Evolutionary conservation across 352 stramenopile genomes (phyloP).

Genomic region (Phytopythium vexans): DNA sequence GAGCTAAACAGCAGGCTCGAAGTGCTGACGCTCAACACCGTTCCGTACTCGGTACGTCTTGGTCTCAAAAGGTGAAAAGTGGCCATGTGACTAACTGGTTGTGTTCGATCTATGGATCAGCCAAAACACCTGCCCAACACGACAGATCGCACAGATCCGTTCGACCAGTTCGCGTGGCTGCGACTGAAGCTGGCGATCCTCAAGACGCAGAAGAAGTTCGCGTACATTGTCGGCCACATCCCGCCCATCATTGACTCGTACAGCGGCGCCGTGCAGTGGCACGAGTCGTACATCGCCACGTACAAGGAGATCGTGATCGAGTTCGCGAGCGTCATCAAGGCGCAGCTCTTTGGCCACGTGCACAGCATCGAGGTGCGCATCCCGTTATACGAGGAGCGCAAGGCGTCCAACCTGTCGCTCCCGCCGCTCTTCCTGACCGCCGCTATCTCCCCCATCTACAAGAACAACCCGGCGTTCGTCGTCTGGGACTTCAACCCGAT

Average conservation of each 20-base stretch:
- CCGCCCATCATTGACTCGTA: slow-evolving; percentile 88
- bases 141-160: slow-evolving; percentile 67
- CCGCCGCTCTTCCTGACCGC: slow-evolving; percentile 77
- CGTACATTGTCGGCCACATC: slow-evolving; percentile 91
- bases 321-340: slow-evolving; percentile 69
- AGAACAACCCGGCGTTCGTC: slow-evolving; percentile 90
- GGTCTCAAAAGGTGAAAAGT: not conserved
- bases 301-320: slow-evolving; percentile 77
- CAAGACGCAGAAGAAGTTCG: slow-evolving; percentile 35
- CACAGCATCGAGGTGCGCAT: slow-evolving; percentile 91
- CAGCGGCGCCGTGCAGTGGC: slow-evolving; percentile 77
- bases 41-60: slow-evolving; percentile 69
- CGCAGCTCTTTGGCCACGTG: slow-evolving; percentile 90
- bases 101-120: slow-evolving; percentile 17
- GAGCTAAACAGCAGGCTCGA: slow-evolving; percentile 56
- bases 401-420: slow-evolving; percentile 16
- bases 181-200: slow-evolving; percentile 62
- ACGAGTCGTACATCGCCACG: slow-evolving; percentile 71
- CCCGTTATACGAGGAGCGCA: slow-evolving; percentile 9
- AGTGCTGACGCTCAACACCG: slow-evolving; percentile 77
- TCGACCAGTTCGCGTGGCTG: slow-evolving; percentile 89
- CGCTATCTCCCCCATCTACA: slow-evolving; percentile 86
- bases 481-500: slow-evolving; percentile 66
- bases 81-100: not conserved
- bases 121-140: slow-evolving; percentile 62